phyloP scores from a whole-genome alignment of 108 stramenopile species.

The Chaetoceros tenuissimus region DNA sequence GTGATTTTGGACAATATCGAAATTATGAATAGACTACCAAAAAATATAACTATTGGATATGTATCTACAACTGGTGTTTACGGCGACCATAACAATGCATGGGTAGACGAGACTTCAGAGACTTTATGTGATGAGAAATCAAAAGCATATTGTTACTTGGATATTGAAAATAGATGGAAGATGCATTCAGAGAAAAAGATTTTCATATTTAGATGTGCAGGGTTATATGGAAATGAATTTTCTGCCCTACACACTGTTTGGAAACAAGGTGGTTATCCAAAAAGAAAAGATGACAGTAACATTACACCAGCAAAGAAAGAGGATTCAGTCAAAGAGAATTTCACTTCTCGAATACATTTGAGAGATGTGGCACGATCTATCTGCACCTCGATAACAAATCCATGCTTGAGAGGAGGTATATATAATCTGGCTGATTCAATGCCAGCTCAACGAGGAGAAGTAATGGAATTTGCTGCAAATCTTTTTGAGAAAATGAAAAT shows the following conservation, averaged over 20 bases:
- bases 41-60: constrained; percentile 39
- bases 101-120: constrained; percentile 58
- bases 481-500: constrained; percentile 9
- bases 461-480: constrained; percentile 25
- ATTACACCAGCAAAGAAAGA: not conserved
- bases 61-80: constrained; percentile 72
- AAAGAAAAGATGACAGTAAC: not conserved
- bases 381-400: constrained; percentile 23
- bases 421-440: constrained; percentile 68
- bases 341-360: constrained; percentile 53
- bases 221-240: constrained; percentile 51
- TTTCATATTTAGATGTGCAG: constrained; percentile 62
- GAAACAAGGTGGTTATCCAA: constrained; percentile 9
- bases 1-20: constrained; percentile 4
- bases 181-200: constrained; percentile 1
- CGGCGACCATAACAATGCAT: constrained; percentile 66
- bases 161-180: constrained; percentile 22
- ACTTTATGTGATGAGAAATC: constrained; percentile 19
- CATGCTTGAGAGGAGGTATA: constrained; percentile 1
- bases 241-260: constrained; percentile 65
- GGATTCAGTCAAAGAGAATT: constrained; percentile 1
- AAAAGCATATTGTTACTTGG: constrained; percentile 19
- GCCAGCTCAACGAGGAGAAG: constrained; percentile 41
- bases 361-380: constrained; percentile 48
- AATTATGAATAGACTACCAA: constrained; percentile 9